Percentiles rank a stretch among this genome's conserved stretches.
phyloP scores from a whole-genome alignment of 2,329 filamentous ascomycete species.

The Alternaria solani region DNA sequence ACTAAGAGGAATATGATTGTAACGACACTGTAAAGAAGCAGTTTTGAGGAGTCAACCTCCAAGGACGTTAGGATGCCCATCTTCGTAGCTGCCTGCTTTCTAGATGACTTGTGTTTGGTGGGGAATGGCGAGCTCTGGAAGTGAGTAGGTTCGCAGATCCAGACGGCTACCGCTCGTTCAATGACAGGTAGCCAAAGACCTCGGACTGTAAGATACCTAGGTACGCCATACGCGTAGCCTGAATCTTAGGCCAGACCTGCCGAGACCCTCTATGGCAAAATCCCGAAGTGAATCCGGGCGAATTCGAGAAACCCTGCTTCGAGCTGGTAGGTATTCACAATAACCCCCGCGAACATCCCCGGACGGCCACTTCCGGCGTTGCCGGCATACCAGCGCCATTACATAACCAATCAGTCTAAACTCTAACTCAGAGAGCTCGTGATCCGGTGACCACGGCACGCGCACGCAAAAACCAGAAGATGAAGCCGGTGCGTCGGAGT shows the following conservation, averaged over 20 bases:
- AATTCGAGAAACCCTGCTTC: not conserved
- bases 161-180: not conserved
- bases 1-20: slow-evolving; percentile 1
- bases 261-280: not conserved
- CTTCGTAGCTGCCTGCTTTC: not conserved
- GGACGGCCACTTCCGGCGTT: not conserved
- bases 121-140: not conserved
- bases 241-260: not conserved
- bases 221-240: not conserved
- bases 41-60: not conserved
- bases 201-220: not conserved
- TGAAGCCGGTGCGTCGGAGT: not conserved
- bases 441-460: not conserved
- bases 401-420: not conserved
- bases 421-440: not conserved
- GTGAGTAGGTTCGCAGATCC: not conserved
- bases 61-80: slow-evolving; percentile 5
- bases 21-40: not conserved
- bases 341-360: not conserved
- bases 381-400: not conserved
- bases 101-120: not conserved
- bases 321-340: not conserved
- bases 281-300: not conserved
- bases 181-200: not conserved
- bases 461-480: not conserved